Conservation (phyloP, 225 moss, liverwort and hornwort species). For the Asterella californica region DNA sequence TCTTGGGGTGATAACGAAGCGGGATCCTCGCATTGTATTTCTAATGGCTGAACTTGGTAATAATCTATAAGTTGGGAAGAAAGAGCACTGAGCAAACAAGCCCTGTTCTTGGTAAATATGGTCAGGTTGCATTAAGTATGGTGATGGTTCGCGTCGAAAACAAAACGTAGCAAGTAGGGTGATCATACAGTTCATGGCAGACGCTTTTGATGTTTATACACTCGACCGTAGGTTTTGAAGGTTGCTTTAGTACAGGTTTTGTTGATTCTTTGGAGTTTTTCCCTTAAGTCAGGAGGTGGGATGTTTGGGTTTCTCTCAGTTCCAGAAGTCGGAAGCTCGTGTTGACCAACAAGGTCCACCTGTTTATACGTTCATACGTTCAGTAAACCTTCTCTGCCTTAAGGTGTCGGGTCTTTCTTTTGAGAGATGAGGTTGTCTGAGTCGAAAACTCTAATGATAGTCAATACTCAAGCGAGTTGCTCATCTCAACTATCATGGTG, state of each 20-base stretch:
- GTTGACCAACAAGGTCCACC: slow-evolving; percentile 1
- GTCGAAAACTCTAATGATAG: background rate
- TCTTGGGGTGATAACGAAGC: background rate
- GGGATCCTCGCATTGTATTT: no score
- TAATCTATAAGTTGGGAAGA: background rate
- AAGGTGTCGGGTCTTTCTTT: background rate
- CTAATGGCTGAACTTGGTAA: background rate
- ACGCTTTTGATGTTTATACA: no score
- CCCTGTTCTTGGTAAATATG: background rate
- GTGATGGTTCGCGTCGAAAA: background rate
- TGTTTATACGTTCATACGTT: background rate
- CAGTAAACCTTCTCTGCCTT: background rate
- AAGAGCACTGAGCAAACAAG: background rate
- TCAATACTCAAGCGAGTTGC: background rate
- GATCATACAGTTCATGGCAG: background rate
- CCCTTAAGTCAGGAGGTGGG: background rate
- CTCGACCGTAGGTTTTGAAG: no score
- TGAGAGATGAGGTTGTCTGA: background rate
- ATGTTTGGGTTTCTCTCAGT: background rate
- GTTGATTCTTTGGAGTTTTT: no score
- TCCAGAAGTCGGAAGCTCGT: background rate
- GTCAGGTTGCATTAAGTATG: background rate
- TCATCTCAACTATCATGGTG: slow-evolving; percentile 16
- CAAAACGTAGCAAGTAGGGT: background rate
- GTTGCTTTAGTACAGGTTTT: no score